phyloP scores from a whole-genome alignment of 2,329 filamentous ascomycete species.

The Fusarium torulosum region DNA sequence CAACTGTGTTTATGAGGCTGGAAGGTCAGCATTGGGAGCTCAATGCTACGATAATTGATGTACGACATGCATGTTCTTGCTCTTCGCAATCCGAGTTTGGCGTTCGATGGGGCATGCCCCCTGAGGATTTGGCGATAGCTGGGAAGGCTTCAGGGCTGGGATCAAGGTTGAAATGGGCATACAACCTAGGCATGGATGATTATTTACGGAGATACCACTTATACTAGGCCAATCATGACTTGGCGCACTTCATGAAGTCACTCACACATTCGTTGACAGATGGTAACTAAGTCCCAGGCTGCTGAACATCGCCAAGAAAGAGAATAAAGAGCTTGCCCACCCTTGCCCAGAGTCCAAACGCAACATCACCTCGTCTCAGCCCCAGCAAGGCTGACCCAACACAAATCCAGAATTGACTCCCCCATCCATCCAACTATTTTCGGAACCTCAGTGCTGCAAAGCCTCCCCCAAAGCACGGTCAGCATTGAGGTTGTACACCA shows the following conservation, averaged over 20 bases:
- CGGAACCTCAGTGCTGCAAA: constrained; percentile 39
- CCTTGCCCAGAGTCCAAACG: too few relatives aligned
- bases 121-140: neutral
- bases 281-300: neutral
- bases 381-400: neutral
- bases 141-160: neutral
- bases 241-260: neutral
- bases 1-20: too few relatives aligned
- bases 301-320: neutral
- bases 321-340: neutral
- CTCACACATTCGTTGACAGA: neutral
- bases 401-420: neutral
- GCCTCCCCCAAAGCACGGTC: constrained; percentile 33
- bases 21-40: too few relatives aligned
- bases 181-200: constrained; percentile 1
- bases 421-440: constrained; percentile 19
- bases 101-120: neutral
- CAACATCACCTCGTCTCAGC: neutral
- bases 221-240: neutral
- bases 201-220: constrained; percentile 11
- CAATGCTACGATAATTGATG: neutral
- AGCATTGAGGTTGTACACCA: constrained; percentile 49
- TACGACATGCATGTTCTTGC: neutral
- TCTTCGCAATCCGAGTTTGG: neutral
- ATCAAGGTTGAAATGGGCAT: neutral